Conservation (phyloP, 306 rosid genomes). For the Mucuna pruriens region DNA sequence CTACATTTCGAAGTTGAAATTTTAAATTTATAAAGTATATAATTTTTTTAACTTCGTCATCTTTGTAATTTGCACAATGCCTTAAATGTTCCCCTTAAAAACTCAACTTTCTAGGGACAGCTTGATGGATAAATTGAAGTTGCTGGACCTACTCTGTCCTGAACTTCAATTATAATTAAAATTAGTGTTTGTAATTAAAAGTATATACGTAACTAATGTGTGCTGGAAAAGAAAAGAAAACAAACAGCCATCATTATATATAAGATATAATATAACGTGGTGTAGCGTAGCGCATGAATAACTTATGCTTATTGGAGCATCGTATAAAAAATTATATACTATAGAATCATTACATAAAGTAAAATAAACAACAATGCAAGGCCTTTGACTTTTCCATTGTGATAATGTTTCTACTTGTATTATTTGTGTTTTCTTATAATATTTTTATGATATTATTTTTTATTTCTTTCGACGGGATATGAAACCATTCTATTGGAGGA, state of each 20-base stretch:
- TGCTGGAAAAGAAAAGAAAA: not conserved
- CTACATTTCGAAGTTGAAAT: not conserved
- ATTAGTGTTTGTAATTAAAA: no score
- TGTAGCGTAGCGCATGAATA: not conserved
- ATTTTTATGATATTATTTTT: not conserved
- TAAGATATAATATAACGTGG: not conserved
- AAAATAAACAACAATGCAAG: conserved; percentile 1
- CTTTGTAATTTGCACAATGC: not conserved
- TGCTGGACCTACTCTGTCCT: not conserved
- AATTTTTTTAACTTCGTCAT: not conserved
- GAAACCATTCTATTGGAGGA: no score
- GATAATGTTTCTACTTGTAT: not conserved
- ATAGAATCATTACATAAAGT: not conserved
- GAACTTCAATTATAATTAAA: not conserved
- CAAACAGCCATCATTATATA: not conserved
- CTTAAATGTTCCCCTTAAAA: not conserved
- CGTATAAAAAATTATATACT: not conserved
- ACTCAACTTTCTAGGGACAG: not conserved
- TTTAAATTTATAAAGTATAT: not conserved
- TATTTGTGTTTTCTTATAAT: not conserved
- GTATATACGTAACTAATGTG: not conserved
- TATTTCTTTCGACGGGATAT: no score
- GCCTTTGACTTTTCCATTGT: conserved; percentile 33
- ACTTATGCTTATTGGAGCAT: not conserved
- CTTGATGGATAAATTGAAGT: not conserved